These are phyloP conservation scores for Sambucus nigra DNA, from an alignment of 129 eudicot genomes.

Conservation along the genomic window DNA sequence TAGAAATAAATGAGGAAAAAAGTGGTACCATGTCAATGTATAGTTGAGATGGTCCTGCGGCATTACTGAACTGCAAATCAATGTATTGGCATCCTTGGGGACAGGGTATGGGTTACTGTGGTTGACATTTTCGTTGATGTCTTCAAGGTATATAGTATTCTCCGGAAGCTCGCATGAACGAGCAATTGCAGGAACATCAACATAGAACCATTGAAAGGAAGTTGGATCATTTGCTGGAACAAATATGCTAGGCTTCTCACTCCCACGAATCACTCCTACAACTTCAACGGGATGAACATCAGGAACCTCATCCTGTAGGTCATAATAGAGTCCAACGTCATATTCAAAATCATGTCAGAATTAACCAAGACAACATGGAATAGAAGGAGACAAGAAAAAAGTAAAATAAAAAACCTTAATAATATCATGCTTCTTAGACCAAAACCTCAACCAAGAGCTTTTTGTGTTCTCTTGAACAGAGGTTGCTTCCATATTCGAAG, in stretches of 20 bases:
- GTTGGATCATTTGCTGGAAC: slow-evolving; percentile 84
- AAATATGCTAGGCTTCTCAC: slow-evolving; percentile 91
- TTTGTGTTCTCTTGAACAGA: slow-evolving; percentile 26
- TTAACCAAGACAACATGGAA: slow-evolving; percentile 5
- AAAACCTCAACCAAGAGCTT: slow-evolving; percentile 56
- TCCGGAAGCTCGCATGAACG: slow-evolving; percentile 69
- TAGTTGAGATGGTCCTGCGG: slow-evolving; percentile 97
- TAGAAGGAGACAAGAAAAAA: no score
- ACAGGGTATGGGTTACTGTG: slow-evolving; percentile 83
- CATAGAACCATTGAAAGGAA: slow-evolving; percentile 78
- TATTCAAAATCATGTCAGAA: neutral
- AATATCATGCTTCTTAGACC: slow-evolving; percentile 44
- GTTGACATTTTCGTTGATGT: slow-evolving; percentile 58
- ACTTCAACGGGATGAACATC: slow-evolving; percentile 40
- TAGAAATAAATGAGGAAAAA: slow-evolving; percentile 4
- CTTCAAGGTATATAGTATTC: slow-evolving; percentile 67
- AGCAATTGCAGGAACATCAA: slow-evolving; percentile 74
- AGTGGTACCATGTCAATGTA: slow-evolving; percentile 70
- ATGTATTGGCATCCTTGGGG: slow-evolving; percentile 61
- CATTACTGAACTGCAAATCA: slow-evolving; percentile 85
- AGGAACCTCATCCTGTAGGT: slow-evolving; percentile 31
- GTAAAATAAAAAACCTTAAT: slow-evolving; percentile 34
- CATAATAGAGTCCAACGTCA: slow-evolving; percentile 1
- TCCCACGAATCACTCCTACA: slow-evolving; percentile 82
- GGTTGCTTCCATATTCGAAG: slow-evolving; percentile 24